phyloP scores from a whole-genome alignment of 345 rosid species.

The Salix caprea region DNA sequence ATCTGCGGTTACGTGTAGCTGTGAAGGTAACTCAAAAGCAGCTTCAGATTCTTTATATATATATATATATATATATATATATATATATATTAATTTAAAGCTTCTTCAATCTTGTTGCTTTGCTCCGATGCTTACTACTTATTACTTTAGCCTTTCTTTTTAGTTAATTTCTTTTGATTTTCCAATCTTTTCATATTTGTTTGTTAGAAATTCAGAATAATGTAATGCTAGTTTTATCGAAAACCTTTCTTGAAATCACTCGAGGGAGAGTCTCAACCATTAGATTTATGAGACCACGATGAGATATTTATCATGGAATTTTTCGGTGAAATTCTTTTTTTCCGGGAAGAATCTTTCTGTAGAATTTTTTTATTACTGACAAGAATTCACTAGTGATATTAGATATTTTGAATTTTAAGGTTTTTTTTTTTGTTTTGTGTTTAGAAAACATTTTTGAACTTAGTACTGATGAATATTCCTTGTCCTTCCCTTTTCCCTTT shows the following conservation, averaged over 20 bases:
- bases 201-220: background rate
- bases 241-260: background rate
- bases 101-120: background rate
- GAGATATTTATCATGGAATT: background rate
- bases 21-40: slow-evolving; percentile 43
- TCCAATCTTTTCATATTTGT: background rate
- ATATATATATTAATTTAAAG: background rate
- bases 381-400: background rate
- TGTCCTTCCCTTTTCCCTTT: background rate
- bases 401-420: background rate
- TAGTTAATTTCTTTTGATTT: background rate
- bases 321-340: no score
- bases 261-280: background rate
- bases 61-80: no score
- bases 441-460: background rate
- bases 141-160: background rate
- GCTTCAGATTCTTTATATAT: background rate
- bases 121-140: background rate
- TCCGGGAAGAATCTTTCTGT: no score
- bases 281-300: background rate
- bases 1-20: slow-evolving; percentile 28
- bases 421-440: background rate
- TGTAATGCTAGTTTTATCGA: background rate
- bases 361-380: no score
- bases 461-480: slow-evolving; percentile 4